These are phyloP conservation scores for Pythium volutum DNA, from an alignment of 352 stramenopile species.

Conservation along the genomic window DNA sequence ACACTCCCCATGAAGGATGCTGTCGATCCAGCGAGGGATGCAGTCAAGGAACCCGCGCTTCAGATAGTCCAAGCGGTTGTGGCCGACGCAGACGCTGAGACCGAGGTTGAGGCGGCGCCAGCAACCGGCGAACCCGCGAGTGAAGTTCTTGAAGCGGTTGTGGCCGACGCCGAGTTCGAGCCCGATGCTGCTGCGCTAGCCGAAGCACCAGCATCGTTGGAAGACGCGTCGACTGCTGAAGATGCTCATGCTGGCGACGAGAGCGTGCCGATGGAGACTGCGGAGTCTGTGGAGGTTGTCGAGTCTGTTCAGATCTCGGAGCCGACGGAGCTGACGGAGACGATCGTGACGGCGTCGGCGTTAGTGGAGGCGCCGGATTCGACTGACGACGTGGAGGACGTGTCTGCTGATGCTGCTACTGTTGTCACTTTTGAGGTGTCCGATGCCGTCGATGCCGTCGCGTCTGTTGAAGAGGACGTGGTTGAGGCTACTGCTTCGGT, in stretches of 20 bases:
- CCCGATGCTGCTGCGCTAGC: background rate
- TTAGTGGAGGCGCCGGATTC: background rate
- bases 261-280: background rate
- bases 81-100: background rate
- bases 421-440: no score
- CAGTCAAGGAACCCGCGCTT: no score
- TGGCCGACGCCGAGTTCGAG: no score
- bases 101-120: background rate
- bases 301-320: no score
- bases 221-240: background rate
- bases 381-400: background rate
- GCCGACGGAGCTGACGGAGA: background rate
- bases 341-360: no score
- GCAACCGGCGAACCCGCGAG: background rate
- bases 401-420: background rate
- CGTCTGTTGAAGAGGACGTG: no score
- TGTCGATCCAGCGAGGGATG: background rate
- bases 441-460: no score
- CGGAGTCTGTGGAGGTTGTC: background rate
- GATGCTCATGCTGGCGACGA: background rate
- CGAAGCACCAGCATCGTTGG: background rate
- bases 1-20: background rate
- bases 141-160: no score
- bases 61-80: no score
- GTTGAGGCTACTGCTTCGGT: no score